phyloP scores from a whole-genome alignment of 352 stramenopile genomes.

The Synura sp. region DNA sequence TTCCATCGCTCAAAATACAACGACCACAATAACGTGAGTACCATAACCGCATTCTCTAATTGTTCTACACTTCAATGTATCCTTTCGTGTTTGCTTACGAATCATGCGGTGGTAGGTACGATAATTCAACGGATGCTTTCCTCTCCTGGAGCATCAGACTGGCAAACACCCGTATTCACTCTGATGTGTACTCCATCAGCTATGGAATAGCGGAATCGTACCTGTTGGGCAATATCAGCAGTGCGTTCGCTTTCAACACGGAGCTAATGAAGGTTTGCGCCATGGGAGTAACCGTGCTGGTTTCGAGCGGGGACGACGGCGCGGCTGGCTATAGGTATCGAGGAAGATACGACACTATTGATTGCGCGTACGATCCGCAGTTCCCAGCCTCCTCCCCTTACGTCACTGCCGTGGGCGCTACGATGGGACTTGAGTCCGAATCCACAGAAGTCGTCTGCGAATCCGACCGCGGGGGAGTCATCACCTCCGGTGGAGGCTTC shows the following conservation, averaged over 20 bases:
- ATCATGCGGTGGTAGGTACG: no score
- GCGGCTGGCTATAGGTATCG: conserved; percentile 51
- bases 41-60: no score
- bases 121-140: no score
- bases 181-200: no score
- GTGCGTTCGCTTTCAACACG: conserved; percentile 70
- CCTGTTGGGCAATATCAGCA: no score
- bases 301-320: conserved; percentile 76
- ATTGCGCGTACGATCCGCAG: conserved; percentile 52
- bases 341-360: conserved; percentile 48
- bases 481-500: conserved; percentile 2
- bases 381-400: conserved; percentile 64
- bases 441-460: not conserved
- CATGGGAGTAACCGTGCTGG: conserved; percentile 71
- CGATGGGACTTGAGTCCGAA: conserved; percentile 52
- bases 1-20: conserved; percentile 65
- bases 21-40: no score
- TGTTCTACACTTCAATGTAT: no score
- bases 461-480: not conserved
- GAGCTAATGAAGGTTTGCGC: conserved; percentile 79
- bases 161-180: no score
- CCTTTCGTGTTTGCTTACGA: no score
- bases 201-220: no score
- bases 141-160: no score
- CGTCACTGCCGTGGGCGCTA: conserved; percentile 77